Evolutionary conservation across 768 basidiomycete species (phyloP).

Genomic region (Calocera cornea): DNA sequence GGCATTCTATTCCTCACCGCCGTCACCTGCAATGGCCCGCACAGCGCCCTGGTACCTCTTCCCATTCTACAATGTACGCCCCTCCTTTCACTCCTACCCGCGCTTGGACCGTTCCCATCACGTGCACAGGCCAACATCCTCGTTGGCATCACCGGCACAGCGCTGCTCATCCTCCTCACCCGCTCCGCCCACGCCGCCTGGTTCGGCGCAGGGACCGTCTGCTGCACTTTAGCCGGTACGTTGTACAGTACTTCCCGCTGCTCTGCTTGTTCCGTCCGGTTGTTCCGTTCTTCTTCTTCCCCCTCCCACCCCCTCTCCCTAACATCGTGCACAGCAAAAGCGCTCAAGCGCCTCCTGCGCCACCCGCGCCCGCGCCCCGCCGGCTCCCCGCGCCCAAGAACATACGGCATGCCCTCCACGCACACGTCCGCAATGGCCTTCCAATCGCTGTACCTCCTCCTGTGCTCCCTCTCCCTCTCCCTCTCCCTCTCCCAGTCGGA

Average conservation of each 20-base stretch:
- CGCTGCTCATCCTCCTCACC: slow-evolving; percentile 22
- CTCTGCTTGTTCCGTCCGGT: neutral
- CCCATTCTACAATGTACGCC: neutral
- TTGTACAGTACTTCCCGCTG: slow-evolving; percentile 6
- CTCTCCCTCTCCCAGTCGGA: too few relatives aligned
- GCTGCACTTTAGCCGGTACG: slow-evolving; percentile 24
- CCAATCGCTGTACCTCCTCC: slow-evolving; percentile 26
- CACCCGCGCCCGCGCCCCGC: slow-evolving; percentile 24
- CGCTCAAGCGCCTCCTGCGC: slow-evolving; percentile 25
- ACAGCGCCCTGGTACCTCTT: neutral
- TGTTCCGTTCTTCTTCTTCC: neutral
- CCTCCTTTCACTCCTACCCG: too few relatives aligned
- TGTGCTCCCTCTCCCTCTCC: slow-evolving; percentile 17
- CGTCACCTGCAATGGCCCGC: neutral
- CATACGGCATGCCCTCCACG: slow-evolving; percentile 35
- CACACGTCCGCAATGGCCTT: slow-evolving; percentile 31
- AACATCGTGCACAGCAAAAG: slow-evolving; percentile 21
- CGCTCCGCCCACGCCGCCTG: slow-evolving; percentile 25
- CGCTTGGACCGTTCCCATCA: too few relatives aligned
- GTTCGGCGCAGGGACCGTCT: slow-evolving; percentile 25
- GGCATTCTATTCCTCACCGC: too few relatives aligned
- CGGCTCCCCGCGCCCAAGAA: slow-evolving; percentile 23
- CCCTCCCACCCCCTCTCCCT: neutral
- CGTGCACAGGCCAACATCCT: slow-evolving; percentile 27
- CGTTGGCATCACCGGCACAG: slow-evolving; percentile 22